Base-by-base conservation (phyloP, 805 yeast species). In the Candida morakotiae region DNA sequence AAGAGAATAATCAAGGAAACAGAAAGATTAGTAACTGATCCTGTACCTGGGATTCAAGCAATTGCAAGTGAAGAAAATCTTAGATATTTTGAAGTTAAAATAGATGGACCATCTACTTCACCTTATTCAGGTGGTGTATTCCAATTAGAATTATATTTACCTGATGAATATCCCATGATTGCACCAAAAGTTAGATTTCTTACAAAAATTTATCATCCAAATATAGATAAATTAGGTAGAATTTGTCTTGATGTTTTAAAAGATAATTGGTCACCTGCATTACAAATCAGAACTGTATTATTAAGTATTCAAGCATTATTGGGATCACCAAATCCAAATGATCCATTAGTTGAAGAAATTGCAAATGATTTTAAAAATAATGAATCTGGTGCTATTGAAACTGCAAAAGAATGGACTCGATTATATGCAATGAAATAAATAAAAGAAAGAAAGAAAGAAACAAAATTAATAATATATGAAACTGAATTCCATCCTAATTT, bases 301-400 rank as follows among this genome's bases (percentile, higher is more conserved):
- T 69, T 93, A 39, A 86, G 96, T 8, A 83, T 93, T 41, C 98
- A 93, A 63, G 97, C 98, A 0, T 67, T 93, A 39, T 66, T 93
- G 36, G 96, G 95, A 2, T 88, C 96, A 4, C 98, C 98, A 9
- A 93, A 93, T 52, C 98, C 98, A 13, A 96, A 93, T 57, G 98
- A 93, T 62, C 98, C 98, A 1, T 71, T 93, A 48, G 98, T 98
- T 14, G 93, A 93, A 54, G 98, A 93, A 48, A 98, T 93, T 28
- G 98, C 98, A 2, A 89, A 87, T 49, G 91, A 85, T 44, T 93
- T 98, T 97, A 83, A 91, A 55, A 83, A 79, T 46, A 78, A 93
- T 52, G 95, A 88, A 61, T 67, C 71, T 28, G 69, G 69, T 43
- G 98, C 98, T 16, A 81, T 88, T 37, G 74, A 65, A 10, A 88